Evolutionary conservation across 805 yeast species (phyloP), one percentile per base, ranked within the genome.

Genomic region (Wickerhamiella domercqiae): DNA sequence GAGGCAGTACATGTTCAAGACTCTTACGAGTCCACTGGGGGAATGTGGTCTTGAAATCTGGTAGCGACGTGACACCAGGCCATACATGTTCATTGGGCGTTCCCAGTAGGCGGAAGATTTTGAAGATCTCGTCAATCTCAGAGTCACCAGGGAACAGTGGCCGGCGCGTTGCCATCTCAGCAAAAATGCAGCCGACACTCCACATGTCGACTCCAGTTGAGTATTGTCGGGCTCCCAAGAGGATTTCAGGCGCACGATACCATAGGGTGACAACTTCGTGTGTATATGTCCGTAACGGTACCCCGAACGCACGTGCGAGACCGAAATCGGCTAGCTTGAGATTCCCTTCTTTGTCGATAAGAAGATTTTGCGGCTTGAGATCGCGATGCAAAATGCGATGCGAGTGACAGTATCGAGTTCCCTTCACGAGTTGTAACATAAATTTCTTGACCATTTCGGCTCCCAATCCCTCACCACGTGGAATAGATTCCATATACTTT

Each of bases 141-240:
- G 94, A 83, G 56, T 90, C 95, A 4, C 98, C 98, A 0, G 97
- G 94, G 62, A 90, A 87, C 37, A 90, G 59, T 6, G 98, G 96
- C 56, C 82, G 82, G 39, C 98, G 75, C 50, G 84, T 82, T 40
- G 86, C 83, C 97, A 90, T 86, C 57, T 90, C 98, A 5, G 96
- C 98, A 57, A 90, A 80, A 34, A 90, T 90, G 55, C 96, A 86
- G 13, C 98, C 98, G 43, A 87, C 80, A 7, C 95, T 82, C 98
- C 98, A 90, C 79, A 90, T 84, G 57, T 90, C 98, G 37, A 90
- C 95, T 15, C 97, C 96, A 0, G 97, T 90, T 25, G 95, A 82
- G 59, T 90, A 90, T 53, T 90, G 96, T 48, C 93, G 81, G 3
- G 96, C 95, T 11, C 98, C 98, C 46, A 90, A 70, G 43, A 90